phyloP scores from a whole-genome alignment of 2,329 filamentous ascomycete genomes.

The Talaromyces islandicus region DNA sequence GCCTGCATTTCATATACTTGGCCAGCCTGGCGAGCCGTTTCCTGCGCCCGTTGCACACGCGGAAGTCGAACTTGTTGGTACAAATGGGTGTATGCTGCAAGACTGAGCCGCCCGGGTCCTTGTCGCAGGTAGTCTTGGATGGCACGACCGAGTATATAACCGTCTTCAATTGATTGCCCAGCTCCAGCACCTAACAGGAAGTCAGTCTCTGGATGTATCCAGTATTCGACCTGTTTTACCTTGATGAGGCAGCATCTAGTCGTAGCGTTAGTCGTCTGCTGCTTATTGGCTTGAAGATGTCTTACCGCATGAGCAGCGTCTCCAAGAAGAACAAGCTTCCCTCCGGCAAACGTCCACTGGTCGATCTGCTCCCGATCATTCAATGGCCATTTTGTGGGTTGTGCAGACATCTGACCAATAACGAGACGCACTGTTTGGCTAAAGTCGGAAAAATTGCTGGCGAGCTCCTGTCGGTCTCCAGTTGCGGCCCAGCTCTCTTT shows the following conservation, averaged over 20 bases:
- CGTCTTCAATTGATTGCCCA: conserved; percentile 15
- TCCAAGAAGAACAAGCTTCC: neutral
- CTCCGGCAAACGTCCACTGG: neutral
- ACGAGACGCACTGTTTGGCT: neutral
- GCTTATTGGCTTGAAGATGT: neutral
- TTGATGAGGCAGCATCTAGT: neutral
- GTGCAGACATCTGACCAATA: neutral
- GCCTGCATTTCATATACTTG: conserved; percentile 31
- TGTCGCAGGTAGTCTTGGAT: neutral
- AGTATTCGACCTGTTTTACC: neutral
- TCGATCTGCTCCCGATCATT: neutral
- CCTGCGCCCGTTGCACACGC: conserved; percentile 27
- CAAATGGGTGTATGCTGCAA: conserved; percentile 21
- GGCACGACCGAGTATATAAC: conserved; percentile 11
- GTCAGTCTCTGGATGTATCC: neutral
- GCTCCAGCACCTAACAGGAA: conserved; percentile 11
- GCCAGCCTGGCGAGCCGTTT: conserved; percentile 25
- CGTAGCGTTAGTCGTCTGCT: neutral
- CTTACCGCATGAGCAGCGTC: conserved; percentile 2
- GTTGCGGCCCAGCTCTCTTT: conserved; percentile 4
- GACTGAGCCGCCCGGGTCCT: neutral
- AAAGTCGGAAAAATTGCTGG: neutral
- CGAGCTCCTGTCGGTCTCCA: neutral
- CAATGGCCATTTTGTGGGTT: neutral
- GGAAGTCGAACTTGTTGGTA: conserved; percentile 30